A percentile compares a stretch with the other conserved stretches of the same genome.
These are phyloP conservation scores for Wickerhamomyces queroliae DNA, from an alignment of 805 yeast species.

Conservation along the genomic window DNA sequence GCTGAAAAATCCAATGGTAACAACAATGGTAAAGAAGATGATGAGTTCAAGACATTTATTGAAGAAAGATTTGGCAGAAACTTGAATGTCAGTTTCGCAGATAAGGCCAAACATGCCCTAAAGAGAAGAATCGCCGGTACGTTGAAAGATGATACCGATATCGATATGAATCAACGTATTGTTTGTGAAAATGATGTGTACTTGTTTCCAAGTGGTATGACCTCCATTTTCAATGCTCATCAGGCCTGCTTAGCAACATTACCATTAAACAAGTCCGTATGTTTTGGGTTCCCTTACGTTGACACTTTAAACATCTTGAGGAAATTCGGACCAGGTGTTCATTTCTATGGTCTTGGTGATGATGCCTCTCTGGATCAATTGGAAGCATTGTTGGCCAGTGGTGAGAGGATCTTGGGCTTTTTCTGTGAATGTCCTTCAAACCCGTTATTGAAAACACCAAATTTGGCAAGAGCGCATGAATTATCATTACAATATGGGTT, in stretches of 20 bases:
- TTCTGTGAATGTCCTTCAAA: conserved; percentile 95
- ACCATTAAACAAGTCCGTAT: conserved; percentile 56
- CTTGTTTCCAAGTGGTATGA: conserved; percentile 89
- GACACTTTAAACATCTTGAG: conserved; percentile 82
- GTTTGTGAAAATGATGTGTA: conserved; percentile 61
- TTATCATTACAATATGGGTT: conserved; percentile 69
- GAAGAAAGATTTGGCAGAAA: conserved; percentile 92
- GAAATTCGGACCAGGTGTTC: conserved; percentile 90
- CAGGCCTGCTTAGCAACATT: conserved; percentile 36
- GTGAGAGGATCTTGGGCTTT: conserved; percentile 66
- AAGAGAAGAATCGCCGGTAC: conserved; percentile 70
- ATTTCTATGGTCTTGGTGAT: conserved; percentile 82
- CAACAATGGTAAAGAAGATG: conserved; percentile 27
- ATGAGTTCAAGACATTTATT: conserved; percentile 60
- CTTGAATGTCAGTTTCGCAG: conserved; percentile 68
- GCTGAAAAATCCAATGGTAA: conserved; percentile 28
- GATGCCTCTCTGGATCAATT: conserved; percentile 59
- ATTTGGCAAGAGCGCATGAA: conserved; percentile 55
- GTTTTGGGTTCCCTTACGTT: conserved; percentile 95
- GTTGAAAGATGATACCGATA: conserved; percentile 34
- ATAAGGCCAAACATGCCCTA: conserved; percentile 70
- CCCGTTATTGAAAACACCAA: conserved; percentile 85
- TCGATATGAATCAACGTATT: conserved; percentile 13
- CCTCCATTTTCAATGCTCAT: conserved; percentile 82
- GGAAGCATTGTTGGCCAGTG: conserved; percentile 53